Percentiles rank a stretch among this genome's conserved stretches.
phyloP scores from a whole-genome alignment of 345 rosid species.

The Lepidium sativum region DNA sequence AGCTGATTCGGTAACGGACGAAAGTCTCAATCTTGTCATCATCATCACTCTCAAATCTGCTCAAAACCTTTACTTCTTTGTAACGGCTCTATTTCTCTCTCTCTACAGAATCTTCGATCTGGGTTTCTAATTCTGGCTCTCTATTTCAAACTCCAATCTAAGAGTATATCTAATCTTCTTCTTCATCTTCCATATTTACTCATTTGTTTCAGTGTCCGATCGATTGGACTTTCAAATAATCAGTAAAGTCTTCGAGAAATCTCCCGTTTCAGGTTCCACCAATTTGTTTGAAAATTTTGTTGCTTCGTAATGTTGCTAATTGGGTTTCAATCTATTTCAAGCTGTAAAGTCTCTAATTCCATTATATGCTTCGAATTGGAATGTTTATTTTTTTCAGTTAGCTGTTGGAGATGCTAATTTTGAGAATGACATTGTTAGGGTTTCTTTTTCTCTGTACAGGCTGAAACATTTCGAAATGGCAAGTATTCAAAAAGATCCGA shows the following conservation, averaged over 20 bases:
- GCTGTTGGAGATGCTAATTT: neutral
- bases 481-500: slow-evolving; percentile 33
- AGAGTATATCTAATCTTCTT: slow-evolving; percentile 4
- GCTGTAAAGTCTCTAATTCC: neutral
- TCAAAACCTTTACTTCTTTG: slow-evolving; percentile 25
- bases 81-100: slow-evolving; percentile 26
- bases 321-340: neutral
- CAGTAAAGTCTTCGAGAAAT: slow-evolving; percentile 12
- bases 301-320: neutral
- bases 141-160: neutral
- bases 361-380: neutral
- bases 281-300: too few relatives aligned
- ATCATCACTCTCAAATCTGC: neutral
- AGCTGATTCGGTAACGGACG: slow-evolving; percentile 10
- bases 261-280: slow-evolving; percentile 5
- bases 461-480: slow-evolving; percentile 38
- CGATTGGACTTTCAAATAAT: neutral
- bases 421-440: neutral
- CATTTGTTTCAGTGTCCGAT: neutral
- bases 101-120: slow-evolving; percentile 6
- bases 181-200: neutral
- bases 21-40: slow-evolving; percentile 3
- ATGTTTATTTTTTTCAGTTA: neutral
- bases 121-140: neutral
- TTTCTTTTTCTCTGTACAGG: slow-evolving; percentile 8